Evolutionary conservation across 2,329 filamentous ascomycete genomes (phyloP).

Genomic region (Pseudogymnoascus sp.): DNA sequence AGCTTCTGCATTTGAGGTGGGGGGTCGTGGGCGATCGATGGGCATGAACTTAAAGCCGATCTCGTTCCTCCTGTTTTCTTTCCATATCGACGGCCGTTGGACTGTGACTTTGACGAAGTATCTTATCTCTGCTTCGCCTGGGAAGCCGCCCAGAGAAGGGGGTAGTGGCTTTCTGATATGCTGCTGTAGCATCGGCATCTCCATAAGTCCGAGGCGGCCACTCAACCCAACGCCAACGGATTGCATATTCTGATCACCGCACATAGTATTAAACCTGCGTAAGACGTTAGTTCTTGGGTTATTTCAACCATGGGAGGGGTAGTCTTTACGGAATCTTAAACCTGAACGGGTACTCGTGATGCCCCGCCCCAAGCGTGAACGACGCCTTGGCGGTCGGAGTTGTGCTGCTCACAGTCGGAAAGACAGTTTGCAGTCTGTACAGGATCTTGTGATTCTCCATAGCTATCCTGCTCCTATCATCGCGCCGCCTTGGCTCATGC

Average conservation of each 20-base stretch:
- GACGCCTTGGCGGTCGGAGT: slow-evolving; percentile 25
- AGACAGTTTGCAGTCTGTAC: slow-evolving; percentile 66
- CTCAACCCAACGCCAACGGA: slow-evolving; percentile 45
- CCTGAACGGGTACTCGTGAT: slow-evolving; percentile 67
- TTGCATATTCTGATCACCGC: slow-evolving; percentile 37
- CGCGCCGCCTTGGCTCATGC: slow-evolving; percentile 13
- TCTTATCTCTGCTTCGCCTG: slow-evolving; percentile 77
- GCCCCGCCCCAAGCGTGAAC: slow-evolving; percentile 56
- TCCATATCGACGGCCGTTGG: slow-evolving; percentile 77
- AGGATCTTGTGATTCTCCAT: slow-evolving; percentile 63
- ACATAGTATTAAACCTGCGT: slow-evolving; percentile 58
- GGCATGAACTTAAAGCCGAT: slow-evolving; percentile 78
- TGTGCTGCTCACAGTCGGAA: slow-evolving; percentile 42
- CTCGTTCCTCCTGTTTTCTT: slow-evolving; percentile 72
- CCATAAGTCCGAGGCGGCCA: slow-evolving; percentile 52
- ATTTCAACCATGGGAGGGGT: slow-evolving; percentile 11
- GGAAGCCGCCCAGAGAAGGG: slow-evolving; percentile 79
- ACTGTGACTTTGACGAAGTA: slow-evolving; percentile 97
- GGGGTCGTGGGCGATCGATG: slow-evolving; percentile 75
- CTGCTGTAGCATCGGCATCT: slow-evolving; percentile 48
- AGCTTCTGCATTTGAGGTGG: slow-evolving; percentile 61
- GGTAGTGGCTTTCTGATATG: slow-evolving; percentile 84
- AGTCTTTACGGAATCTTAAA: slow-evolving; percentile 54
- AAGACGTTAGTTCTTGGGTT: slow-evolving; percentile 9
- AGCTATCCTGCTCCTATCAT: slow-evolving; percentile 28